These are phyloP conservation scores for Platanthera guangdongensis DNA, from an alignment of 106 monocot species.

Conservation along the genomic window DNA sequence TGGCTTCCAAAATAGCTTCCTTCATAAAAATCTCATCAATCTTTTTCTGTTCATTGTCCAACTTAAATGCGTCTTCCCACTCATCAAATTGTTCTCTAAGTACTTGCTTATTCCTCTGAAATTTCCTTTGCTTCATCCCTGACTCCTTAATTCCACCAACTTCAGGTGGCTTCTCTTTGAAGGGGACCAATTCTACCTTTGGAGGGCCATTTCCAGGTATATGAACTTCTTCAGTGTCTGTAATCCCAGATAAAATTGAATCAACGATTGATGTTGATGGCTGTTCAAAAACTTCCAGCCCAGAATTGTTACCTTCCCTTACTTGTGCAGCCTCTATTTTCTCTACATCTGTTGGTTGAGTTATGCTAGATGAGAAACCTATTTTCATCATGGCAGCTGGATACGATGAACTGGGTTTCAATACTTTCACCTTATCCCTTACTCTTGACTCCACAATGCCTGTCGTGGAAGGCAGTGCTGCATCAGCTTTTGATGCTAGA, in stretches of 20 bases:
- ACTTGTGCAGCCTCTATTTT: constrained; percentile 9
- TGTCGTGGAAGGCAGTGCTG: not conserved
- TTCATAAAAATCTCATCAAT: constrained; percentile 88
- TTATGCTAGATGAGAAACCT: constrained; percentile 3
- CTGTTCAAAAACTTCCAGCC: constrained; percentile 8
- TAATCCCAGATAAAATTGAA: constrained; percentile 10
- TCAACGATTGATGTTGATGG: constrained; percentile 6
- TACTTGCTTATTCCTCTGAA: constrained; percentile 65
- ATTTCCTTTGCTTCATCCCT: constrained; percentile 53
- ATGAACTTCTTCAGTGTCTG: constrained; percentile 13
- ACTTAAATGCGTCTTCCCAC: constrained; percentile 80
- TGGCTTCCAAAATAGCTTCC: constrained; percentile 91
- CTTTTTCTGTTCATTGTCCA: constrained; percentile 57
- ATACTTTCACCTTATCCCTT: constrained; percentile 3
- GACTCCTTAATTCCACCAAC: constrained; percentile 28
- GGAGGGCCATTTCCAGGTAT: constrained; percentile 1
- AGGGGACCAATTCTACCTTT: constrained; percentile 16
- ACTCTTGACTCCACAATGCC: constrained; percentile 1
- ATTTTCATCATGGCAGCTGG: constrained; percentile 6
- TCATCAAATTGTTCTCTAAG: constrained; percentile 58
- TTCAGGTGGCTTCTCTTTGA: constrained; percentile 13
- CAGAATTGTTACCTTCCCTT: constrained; percentile 10
- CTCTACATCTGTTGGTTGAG: not conserved
- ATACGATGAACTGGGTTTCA: constrained; percentile 9
- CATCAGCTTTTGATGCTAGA: not conserved